phyloP scores from a whole-genome alignment of 2,329 filamentous ascomycete species.

The Simplicillium aogashimaense region DNA sequence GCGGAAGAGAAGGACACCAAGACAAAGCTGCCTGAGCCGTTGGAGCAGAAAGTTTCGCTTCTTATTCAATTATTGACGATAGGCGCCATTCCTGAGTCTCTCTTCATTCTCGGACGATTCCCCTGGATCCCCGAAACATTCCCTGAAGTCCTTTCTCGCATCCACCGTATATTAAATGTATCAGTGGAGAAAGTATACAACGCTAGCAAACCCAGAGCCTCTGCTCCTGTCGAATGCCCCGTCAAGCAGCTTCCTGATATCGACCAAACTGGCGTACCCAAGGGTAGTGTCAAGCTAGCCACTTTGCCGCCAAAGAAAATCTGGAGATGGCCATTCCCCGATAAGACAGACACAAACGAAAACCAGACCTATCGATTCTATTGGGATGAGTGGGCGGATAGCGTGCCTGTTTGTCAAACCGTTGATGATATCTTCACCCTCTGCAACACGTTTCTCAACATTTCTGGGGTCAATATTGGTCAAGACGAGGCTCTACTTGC shows the following conservation, averaged over 20 bases:
- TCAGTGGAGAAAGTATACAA: slow-evolving; percentile 65
- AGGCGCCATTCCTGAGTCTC: slow-evolving; percentile 82
- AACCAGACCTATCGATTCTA: slow-evolving; percentile 84
- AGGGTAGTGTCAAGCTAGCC: slow-evolving; percentile 56
- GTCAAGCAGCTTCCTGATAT: slow-evolving; percentile 34
- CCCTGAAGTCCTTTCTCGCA: slow-evolving; percentile 66
- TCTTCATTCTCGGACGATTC: slow-evolving; percentile 86
- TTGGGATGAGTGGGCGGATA: slow-evolving; percentile 95
- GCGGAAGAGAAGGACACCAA: slow-evolving; percentile 37
- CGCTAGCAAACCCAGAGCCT: slow-evolving; percentile 29
- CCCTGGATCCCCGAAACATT: slow-evolving; percentile 86
- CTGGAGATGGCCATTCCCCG: slow-evolving; percentile 76
- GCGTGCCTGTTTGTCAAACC: slow-evolving; percentile 80
- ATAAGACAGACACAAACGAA: slow-evolving; percentile 65
- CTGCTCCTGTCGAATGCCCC: slow-evolving; percentile 21
- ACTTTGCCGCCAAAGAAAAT: slow-evolving; percentile 54
- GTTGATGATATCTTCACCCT: slow-evolving; percentile 86
- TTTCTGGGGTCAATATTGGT: slow-evolving; percentile 83
- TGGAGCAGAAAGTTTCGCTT: slow-evolving; percentile 80
- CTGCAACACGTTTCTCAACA: slow-evolving; percentile 73
- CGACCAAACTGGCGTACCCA: slow-evolving; percentile 59
- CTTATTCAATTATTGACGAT: slow-evolving; percentile 81
- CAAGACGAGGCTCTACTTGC: slow-evolving; percentile 68
- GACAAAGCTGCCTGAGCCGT: slow-evolving; percentile 55
- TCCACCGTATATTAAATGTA: slow-evolving; percentile 79